Conservation (phyloP, 2,329 filamentous ascomycete species). For the Colletotrichum sp. region DNA sequence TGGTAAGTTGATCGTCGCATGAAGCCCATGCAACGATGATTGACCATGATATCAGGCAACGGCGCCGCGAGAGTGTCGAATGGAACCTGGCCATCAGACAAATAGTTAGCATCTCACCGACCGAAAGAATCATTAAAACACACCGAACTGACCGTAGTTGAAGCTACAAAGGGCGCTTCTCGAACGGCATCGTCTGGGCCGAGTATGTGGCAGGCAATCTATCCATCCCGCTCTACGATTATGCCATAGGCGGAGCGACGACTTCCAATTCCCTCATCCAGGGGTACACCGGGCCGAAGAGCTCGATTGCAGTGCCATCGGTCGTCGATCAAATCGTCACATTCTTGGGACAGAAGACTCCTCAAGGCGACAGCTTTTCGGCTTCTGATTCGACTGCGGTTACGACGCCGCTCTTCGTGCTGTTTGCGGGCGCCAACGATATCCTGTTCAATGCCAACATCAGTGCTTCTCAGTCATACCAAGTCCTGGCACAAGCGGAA, state of each 20-base stretch:
- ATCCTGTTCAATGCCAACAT: constrained; percentile 12
- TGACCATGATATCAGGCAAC: background rate
- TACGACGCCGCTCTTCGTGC: background rate
- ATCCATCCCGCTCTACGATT: constrained; percentile 18
- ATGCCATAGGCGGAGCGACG: constrained; percentile 13
- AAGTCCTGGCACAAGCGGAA: background rate
- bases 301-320: constrained; percentile 3
- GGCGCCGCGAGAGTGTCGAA: constrained; percentile 7
- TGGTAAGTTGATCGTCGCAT: background rate
- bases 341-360: background rate
- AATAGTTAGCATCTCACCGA: background rate
- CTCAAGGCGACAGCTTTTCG: background rate
- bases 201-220: constrained; percentile 13
- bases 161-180: constrained; percentile 15
- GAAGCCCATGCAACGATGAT: background rate
- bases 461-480: constrained; percentile 9
- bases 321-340: background rate
- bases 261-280: constrained; percentile 6
- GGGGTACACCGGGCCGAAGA: constrained; percentile 7
- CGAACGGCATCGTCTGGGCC: constrained; percentile 14
- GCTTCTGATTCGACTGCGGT: background rate
- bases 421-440: constrained; percentile 11
- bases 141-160: background rate
- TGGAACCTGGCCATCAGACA: constrained; percentile 5
- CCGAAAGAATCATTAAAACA: accelerated